phyloP scores from a whole-genome alignment of 2,329 filamentous ascomycete genomes.

The Colletotrichum filicis region DNA sequence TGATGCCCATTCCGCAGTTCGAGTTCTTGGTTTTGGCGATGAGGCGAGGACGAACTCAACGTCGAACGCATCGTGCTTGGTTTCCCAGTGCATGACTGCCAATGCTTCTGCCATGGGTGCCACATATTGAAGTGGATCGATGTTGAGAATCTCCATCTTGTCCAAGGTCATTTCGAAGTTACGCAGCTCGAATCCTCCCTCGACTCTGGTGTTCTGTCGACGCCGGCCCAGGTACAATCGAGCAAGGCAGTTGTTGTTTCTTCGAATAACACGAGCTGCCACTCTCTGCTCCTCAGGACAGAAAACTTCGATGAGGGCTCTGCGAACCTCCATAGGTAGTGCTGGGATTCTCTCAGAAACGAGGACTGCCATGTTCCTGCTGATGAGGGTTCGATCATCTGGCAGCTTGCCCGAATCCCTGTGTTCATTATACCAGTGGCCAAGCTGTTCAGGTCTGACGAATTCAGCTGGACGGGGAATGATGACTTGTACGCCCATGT shows the following conservation, averaged over 20 bases:
- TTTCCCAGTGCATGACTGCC: slow-evolving; percentile 46
- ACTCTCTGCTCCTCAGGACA: not conserved
- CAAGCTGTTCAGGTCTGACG: not conserved
- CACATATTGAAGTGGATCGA: slow-evolving; percentile 39
- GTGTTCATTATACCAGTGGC: not conserved
- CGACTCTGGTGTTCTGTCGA: not conserved
- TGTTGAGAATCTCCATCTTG: slow-evolving; percentile 39
- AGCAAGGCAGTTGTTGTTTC: slow-evolving; percentile 14
- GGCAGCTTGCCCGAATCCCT: not conserved
- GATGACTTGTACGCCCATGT: not conserved
- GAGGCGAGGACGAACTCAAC: slow-evolving; percentile 47
- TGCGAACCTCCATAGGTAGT: not conserved
- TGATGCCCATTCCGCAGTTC: not conserved
- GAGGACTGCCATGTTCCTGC: not conserved
- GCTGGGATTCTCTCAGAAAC: not conserved
- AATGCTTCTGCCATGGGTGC: slow-evolving; percentile 41
- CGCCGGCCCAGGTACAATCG: slow-evolving; percentile 37
- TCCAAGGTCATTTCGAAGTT: slow-evolving; percentile 47
- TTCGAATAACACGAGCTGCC: not conserved
- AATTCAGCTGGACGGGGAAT: not conserved
- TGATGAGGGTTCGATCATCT: not conserved
- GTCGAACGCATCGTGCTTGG: slow-evolving; percentile 42
- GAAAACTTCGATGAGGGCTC: not conserved
- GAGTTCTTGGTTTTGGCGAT: slow-evolving; percentile 2
- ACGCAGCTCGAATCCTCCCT: slow-evolving; percentile 39